phyloP scores from a whole-genome alignment of 1,139 yeast genomes.

The Geotrichum bryndzae region DNA sequence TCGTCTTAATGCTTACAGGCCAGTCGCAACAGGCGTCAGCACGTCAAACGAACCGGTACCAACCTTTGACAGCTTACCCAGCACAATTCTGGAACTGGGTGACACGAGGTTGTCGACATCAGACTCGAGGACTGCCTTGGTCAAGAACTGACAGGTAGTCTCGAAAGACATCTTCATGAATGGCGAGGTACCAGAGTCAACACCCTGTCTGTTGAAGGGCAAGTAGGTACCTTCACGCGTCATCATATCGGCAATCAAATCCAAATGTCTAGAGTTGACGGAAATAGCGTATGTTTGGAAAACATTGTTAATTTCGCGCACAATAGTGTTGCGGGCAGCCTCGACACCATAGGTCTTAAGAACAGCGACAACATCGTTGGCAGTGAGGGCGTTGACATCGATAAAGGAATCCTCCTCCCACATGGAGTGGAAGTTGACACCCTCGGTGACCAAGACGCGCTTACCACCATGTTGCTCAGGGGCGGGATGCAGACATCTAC shows the following conservation, averaged over 20 bases:
- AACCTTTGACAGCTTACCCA: slow-evolving; percentile 85
- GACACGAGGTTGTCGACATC: slow-evolving; percentile 83
- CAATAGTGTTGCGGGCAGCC: slow-evolving; percentile 97
- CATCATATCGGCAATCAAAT: slow-evolving; percentile 97
- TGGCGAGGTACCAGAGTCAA: slow-evolving; percentile 90
- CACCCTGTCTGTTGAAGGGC: slow-evolving; percentile 97
- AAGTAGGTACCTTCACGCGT: slow-evolving; percentile 95
- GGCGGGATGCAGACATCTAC: slow-evolving; percentile 85
- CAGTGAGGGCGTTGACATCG: slow-evolving; percentile 77
- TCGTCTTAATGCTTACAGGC: background rate
- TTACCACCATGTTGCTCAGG: slow-evolving; percentile 48
- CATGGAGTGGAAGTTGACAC: slow-evolving; percentile 95
- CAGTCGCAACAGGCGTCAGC: slow-evolving; percentile 41
- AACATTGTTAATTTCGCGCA: slow-evolving; percentile 90
- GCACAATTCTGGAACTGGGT: slow-evolving; percentile 91
- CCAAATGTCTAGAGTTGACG: slow-evolving; percentile 90
- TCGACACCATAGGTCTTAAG: slow-evolving; percentile 93
- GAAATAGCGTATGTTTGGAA: slow-evolving; percentile 95
- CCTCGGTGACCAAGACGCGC: slow-evolving; percentile 87
- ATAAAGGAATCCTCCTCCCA: slow-evolving; percentile 96
- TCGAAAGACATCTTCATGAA: slow-evolving; percentile 99
- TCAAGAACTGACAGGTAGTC: slow-evolving; percentile 94
- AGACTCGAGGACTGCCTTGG: slow-evolving; percentile 91
- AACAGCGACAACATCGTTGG: slow-evolving; percentile 91
- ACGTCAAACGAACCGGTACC: slow-evolving; percentile 97